Base-by-base conservation (phyloP, 1,284 basidiomycete genomes). In the Cystobasidium sp. region DNA sequence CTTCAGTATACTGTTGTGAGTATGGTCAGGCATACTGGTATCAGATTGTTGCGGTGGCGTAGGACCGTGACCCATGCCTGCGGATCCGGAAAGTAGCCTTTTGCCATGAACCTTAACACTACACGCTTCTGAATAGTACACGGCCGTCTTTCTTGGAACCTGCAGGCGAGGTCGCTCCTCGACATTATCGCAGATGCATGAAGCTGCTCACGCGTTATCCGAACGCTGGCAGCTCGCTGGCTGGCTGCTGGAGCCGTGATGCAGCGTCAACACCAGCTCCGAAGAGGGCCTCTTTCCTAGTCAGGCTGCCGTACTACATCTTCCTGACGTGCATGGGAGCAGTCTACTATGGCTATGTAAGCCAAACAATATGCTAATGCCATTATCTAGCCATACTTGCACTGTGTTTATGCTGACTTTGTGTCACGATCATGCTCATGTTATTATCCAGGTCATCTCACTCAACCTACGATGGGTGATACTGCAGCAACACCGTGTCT, bases 281-380 rank as follows among this genome's bases (percentile, higher is more conserved):
- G 4, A 68, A 59, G 44, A 20, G 53, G 55, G 53, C 66, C n/a
- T 55, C 53, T 16, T 55, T 68, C 52, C n/a, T 24, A 39, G 53
- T 58, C 20, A 61, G 70, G 22, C 52, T 73, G 39, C 70, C 70
- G n/a, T 73, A 65, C 44, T 73, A 73, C 63, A 39, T 59, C 62
- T 59, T 73, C 46, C 63, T 73, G 39, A 37, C 62, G 6, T 47
- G 18, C 52, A 61, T 73, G 37, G 63, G 1, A n/a, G 62, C 63
- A 16, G 53, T 73, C 62, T 73, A 68, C 37, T 68, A 68, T 58
- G 66, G 66, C 14, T 68, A 56, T 20, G 66, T 68, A 39, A 47
- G 66, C 58, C 20, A 1, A 39, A 1, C 41, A 39, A 18, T 12
- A 12, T 20, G 3, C 44, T 16, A 43, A 9, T 18, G 14, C 14